phyloP scores from a whole-genome alignment of 2,329 filamentous ascomycete genomes.

The Zarea fungicola region DNA sequence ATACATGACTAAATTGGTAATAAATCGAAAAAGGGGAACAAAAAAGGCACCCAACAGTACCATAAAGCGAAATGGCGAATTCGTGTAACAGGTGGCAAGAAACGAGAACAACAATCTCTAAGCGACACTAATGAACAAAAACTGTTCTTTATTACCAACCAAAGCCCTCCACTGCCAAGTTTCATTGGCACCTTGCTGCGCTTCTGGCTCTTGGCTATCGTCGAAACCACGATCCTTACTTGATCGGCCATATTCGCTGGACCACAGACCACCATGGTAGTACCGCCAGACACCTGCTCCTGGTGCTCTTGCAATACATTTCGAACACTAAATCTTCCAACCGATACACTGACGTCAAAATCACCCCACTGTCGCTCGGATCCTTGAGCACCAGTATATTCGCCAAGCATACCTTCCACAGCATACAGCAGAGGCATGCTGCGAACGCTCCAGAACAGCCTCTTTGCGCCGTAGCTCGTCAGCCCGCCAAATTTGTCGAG shows the following conservation, averaged over 20 bases:
- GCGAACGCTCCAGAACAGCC: slow-evolving; percentile 21
- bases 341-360: slow-evolving; percentile 18
- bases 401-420: slow-evolving; percentile 18
- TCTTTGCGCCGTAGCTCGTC: slow-evolving; percentile 15
- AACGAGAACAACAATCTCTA: not conserved
- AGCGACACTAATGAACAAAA: not conserved
- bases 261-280: slow-evolving; percentile 21
- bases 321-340: slow-evolving; percentile 18
- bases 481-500: slow-evolving; percentile 15
- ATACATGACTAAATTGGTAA: too few species aligned
- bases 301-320: slow-evolving; percentile 17
- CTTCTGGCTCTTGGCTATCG: slow-evolving; percentile 9
- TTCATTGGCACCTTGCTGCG: slow-evolving; percentile 14
- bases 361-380: slow-evolving; percentile 16
- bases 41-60: too few species aligned
- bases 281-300: slow-evolving; percentile 13
- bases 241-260: slow-evolving; percentile 20
- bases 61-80: too few species aligned
- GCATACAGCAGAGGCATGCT: slow-evolving; percentile 18
- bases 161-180: slow-evolving; percentile 16
- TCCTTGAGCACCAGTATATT: not conserved
- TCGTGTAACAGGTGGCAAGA: not conserved
- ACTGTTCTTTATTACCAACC: slow-evolving; percentile 7
- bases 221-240: slow-evolving; percentile 16
- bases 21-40: not conserved